Base-by-base conservation (phyloP, 1,139 yeast species). In the Lodderomyces margitis region DNA sequence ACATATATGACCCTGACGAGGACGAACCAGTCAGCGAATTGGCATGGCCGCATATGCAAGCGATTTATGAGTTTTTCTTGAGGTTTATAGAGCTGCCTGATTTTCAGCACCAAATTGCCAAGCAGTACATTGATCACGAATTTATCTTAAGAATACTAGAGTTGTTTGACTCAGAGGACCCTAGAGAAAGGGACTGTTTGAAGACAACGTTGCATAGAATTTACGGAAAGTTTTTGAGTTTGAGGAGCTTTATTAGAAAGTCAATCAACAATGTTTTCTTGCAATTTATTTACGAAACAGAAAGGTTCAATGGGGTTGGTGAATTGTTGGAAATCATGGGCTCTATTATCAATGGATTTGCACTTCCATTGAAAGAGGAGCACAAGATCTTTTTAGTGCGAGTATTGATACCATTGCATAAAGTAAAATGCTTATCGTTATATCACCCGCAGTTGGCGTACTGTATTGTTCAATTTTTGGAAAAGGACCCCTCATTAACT, bases 21-120 rank as follows among this genome's bases (percentile, higher is more conserved):
- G 98, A 92, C 66, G 99, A 92, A 64, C 98, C 98, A 1, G 95
- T 92, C 34, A 81, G 82, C 56, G 98, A 94, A 60, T 80, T 92
- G 47, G 92, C 98, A 5, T 92, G 99, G 99, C 96, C 98, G 4
- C 99, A 92, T 62, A 92, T 94, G 97, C 95, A 88, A 64, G 80
- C 91, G 34, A 95, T 91, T 34, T 92, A 94, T 66, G 98, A 92
- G 61, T 88, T 92, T 57, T 92, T 92, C 60, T 70, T 94, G 48
- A 74, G 96, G 55, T 92, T 92, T 64, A 84, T 92, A 48, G 98
- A 92, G 64, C 83, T 92, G 50, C 95, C 96, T 4, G 98, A 91
- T 64, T 92, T 94, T 61, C 88, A 88, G 58, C 96, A 91, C 56
- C 89, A 88, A 48, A 73, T 87, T 47, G 98, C 98, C 20, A 91